Percentiles rank a stretch among this genome's conserved stretches.
phyloP scores from a whole-genome alignment of 768 basidiomycete genomes.

The Kwoniella sp. region DNA sequence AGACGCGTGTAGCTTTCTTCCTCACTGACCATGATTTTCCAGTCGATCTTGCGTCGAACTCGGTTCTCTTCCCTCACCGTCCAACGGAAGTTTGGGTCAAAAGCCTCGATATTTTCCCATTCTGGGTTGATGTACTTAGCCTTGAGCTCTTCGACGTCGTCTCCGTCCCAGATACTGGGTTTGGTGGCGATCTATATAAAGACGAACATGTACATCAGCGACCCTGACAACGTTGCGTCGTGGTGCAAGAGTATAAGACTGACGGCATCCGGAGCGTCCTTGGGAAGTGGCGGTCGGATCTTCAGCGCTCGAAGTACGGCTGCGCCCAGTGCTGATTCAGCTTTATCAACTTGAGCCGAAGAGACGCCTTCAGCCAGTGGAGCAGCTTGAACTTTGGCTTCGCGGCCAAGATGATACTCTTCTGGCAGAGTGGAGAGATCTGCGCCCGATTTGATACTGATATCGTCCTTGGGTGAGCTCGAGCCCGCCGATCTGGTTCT shows the following conservation, averaged over 20 bases:
- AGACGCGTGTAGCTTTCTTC: too few species aligned
- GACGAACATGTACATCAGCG: neutral
- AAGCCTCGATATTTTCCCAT: conserved; percentile 59
- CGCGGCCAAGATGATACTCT: conserved; percentile 13
- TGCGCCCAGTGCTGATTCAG: conserved; percentile 25
- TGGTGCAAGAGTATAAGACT: conserved; percentile 10
- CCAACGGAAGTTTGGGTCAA: conserved; percentile 71
- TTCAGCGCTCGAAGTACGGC: conserved; percentile 25
- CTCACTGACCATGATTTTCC: conserved; percentile 61
- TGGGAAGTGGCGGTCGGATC: conserved; percentile 18
- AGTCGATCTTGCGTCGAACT: conserved; percentile 63
- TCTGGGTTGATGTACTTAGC: conserved; percentile 10
- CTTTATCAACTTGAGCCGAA: conserved; percentile 15
- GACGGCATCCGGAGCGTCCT: conserved; percentile 28
- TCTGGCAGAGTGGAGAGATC: conserved; percentile 4
- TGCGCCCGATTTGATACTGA: conserved; percentile 3
- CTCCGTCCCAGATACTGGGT: conserved; percentile 41
- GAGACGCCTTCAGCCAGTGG: conserved; percentile 11
- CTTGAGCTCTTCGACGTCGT: conserved; percentile 34
- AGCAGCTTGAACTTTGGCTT: conserved; percentile 7
- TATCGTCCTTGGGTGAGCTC: conserved; percentile 12
- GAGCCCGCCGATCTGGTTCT: neutral
- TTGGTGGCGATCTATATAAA: conserved; percentile 39
- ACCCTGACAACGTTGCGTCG: too few species aligned
- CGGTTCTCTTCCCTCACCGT: conserved; percentile 70